These are phyloP conservation scores for Termitomyces sp. DNA, from an alignment of 768 basidiomycete genomes.

Conservation along the genomic window DNA sequence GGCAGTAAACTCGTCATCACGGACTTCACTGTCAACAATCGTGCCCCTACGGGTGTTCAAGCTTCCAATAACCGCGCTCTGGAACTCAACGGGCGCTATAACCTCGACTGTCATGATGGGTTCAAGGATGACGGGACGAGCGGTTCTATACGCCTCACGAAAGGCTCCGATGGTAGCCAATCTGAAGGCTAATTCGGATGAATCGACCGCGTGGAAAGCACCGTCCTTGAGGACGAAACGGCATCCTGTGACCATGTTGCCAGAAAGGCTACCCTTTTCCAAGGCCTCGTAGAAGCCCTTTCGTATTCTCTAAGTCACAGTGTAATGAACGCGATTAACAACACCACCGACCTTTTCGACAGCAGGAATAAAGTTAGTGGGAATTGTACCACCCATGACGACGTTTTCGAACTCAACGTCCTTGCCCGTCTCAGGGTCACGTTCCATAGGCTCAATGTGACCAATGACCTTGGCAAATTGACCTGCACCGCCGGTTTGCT, in stretches of 20 bases:
- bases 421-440: slow-evolving; percentile 70
- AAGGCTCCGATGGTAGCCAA: slow-evolving; percentile 90
- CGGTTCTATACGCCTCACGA: slow-evolving; percentile 80
- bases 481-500: slow-evolving; percentile 96
- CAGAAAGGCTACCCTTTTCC: slow-evolving; percentile 86
- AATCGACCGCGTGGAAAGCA: slow-evolving; percentile 90
- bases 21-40: slow-evolving; percentile 93
- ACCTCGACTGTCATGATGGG: slow-evolving; percentile 99
- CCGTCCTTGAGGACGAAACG: slow-evolving; percentile 91
- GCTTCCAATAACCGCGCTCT: slow-evolving; percentile 91
- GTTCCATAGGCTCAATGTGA: slow-evolving; percentile 85
- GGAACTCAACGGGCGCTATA: slow-evolving; percentile 94
- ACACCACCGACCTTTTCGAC: slow-evolving; percentile 73
- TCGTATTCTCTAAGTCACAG: not conserved
- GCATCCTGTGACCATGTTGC: slow-evolving; percentile 83
- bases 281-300: slow-evolving; percentile 95
- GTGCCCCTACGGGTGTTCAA: slow-evolving; percentile 90
- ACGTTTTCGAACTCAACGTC: slow-evolving; percentile 81
- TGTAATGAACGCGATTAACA: not conserved
- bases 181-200: slow-evolving; percentile 93
- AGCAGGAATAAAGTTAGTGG: slow-evolving; percentile 88
- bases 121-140: slow-evolving; percentile 82
- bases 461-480: slow-evolving; percentile 95
- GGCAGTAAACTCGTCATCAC: slow-evolving; percentile 95
- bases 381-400: slow-evolving; percentile 92